Percentiles rank a stretch among this genome's conserved stretches.
Conservation (phyloP, 441 rosid genomes). For the Adansonia madagascariensis region DNA sequence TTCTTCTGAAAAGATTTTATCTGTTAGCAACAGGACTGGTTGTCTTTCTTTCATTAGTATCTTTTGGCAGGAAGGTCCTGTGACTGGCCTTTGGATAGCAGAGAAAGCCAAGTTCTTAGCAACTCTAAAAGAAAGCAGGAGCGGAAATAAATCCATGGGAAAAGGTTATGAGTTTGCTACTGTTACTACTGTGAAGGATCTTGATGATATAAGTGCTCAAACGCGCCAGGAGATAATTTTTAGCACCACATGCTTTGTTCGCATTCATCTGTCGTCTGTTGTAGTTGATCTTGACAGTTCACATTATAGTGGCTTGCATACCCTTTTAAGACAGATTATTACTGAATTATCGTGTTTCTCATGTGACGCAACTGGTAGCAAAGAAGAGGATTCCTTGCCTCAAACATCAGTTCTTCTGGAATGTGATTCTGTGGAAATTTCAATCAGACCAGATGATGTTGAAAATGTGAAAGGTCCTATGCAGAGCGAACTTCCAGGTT, state of each 20-base stretch:
- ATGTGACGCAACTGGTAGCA: slow-evolving; percentile 33
- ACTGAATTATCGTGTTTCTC: slow-evolving; percentile 47
- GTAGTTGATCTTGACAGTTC: slow-evolving; percentile 51
- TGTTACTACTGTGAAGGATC: slow-evolving; percentile 53
- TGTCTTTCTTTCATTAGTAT: slow-evolving; percentile 65
- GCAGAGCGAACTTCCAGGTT: slow-evolving; percentile 90
- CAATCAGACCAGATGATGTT: slow-evolving; percentile 61
- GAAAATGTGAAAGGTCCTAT: slow-evolving; percentile 56
- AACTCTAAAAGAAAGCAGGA: slow-evolving; percentile 57
- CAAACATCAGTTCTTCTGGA: slow-evolving; percentile 76
- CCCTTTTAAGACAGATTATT: slow-evolving; percentile 59
- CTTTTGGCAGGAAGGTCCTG: slow-evolving; percentile 80
- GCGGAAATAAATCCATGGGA: slow-evolving; percentile 48
- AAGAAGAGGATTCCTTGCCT: slow-evolving; percentile 38
- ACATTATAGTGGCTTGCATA: slow-evolving; percentile 50
- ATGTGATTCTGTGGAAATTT: slow-evolving; percentile 77
- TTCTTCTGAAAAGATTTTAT: slow-evolving; percentile 59
- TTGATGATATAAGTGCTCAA: slow-evolving; percentile 57
- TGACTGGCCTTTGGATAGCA: slow-evolving; percentile 69
- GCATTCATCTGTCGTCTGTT: slow-evolving; percentile 49
- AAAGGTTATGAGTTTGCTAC: slow-evolving; percentile 77
- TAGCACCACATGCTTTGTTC: slow-evolving; percentile 71
- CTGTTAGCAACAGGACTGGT: slow-evolving; percentile 50
- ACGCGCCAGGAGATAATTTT: slow-evolving; percentile 65
- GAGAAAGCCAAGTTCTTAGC: slow-evolving; percentile 83